Percentiles rank a stretch among this genome's conserved stretches.
Conservation (phyloP, 1,139 yeast genomes). For the Geotrichum klebahnii region DNA sequence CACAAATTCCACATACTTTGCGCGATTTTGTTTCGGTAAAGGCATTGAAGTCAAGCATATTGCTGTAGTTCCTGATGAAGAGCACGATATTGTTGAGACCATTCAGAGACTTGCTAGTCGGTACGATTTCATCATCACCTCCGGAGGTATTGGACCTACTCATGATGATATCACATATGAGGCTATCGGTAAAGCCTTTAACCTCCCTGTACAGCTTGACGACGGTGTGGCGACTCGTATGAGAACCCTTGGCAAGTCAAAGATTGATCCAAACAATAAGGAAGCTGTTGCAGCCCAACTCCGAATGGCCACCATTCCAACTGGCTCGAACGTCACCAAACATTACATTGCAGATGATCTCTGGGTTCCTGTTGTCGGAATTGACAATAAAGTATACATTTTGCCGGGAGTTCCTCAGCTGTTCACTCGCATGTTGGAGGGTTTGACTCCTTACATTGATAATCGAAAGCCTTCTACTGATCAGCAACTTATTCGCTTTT, state of each 20-base stretch:
- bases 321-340: constrained; percentile 48
- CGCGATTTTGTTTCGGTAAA: constrained; percentile 60
- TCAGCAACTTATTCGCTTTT: constrained; percentile 47
- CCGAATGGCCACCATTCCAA: constrained; percentile 76
- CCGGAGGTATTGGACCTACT: constrained; percentile 85
- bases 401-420: constrained; percentile 81
- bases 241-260: constrained; percentile 48
- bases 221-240: constrained; percentile 57
- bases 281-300: constrained; percentile 57
- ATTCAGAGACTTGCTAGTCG: constrained; percentile 47
- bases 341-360: constrained; percentile 53
- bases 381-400: constrained; percentile 59
- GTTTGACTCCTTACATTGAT: constrained; percentile 38
- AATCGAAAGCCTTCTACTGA: constrained; percentile 36
- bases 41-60: constrained; percentile 65
- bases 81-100: constrained; percentile 56
- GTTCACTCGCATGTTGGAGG: constrained; percentile 52
- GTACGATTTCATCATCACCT: constrained; percentile 69
- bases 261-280: constrained; percentile 35
- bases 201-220: constrained; percentile 51
- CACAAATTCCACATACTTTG: constrained; percentile 69
- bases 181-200: constrained; percentile 60
- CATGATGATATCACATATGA: constrained; percentile 86
- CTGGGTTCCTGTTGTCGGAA: constrained; percentile 81
- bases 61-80: constrained; percentile 73